These are phyloP conservation scores for Capsicum rhomboideum DNA, from an alignment of 257 asterid genomes.

Conservation along the genomic window DNA sequence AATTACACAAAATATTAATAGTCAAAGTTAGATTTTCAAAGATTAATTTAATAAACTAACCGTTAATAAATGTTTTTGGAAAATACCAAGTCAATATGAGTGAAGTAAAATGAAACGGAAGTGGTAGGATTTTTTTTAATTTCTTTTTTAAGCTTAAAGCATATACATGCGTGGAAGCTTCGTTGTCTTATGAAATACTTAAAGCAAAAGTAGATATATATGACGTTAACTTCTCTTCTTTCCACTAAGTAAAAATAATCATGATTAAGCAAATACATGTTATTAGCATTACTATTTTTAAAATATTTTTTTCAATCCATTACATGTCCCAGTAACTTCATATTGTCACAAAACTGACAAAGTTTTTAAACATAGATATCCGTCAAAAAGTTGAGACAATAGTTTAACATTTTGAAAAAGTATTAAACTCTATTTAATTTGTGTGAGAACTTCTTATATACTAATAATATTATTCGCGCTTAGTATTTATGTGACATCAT, in stretches of 20 bases:
- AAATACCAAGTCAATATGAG: too few species aligned
- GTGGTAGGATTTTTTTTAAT: neutral
- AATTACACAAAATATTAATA: too few species aligned
- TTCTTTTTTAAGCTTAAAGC: neutral
- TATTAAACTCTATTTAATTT: too few species aligned
- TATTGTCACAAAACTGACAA: too few species aligned
- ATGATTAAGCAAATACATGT: neutral
- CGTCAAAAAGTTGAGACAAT: neutral
- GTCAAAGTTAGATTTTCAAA: too few species aligned
- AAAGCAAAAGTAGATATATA: conserved; percentile 5
- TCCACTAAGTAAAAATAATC: neutral
- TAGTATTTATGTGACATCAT: too few species aligned
- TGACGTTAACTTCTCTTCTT: neutral
- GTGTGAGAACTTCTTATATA: too few species aligned
- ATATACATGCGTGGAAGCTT: conserved; percentile 8
- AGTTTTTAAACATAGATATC: neutral
- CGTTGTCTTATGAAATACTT: conserved; percentile 10
- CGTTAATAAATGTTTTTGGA: too few species aligned
- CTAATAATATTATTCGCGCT: too few species aligned
- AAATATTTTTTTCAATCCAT: neutral
- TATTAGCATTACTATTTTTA: neutral
- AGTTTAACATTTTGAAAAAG: too few species aligned
- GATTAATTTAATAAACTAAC: too few species aligned
- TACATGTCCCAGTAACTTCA: neutral
- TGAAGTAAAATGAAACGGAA: too few species aligned